Percentiles rank a stretch among this genome's conserved stretches.
phyloP scores from a whole-genome alignment of 2,329 filamentous ascomycete genomes.

The Phoma sp. region DNA sequence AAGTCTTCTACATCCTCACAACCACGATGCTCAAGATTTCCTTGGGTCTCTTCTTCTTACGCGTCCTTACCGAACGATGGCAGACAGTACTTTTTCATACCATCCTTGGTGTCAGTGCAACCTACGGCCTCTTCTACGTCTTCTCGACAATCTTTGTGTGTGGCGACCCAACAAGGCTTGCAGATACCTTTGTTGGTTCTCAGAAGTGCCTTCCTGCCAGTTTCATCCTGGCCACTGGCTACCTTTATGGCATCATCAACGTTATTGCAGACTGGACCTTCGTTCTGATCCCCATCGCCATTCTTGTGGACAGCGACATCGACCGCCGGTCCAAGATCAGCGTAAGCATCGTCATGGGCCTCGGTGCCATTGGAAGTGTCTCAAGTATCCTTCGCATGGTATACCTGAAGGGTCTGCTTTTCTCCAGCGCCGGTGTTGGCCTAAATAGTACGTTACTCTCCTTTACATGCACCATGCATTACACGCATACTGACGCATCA shows the following conservation, averaged over 20 bases:
- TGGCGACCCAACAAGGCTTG: slow-evolving; percentile 36
- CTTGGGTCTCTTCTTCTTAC: slow-evolving; percentile 47
- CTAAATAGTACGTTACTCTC: slow-evolving; percentile 18
- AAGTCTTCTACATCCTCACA: slow-evolving; percentile 62
- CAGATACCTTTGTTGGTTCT: slow-evolving; percentile 26
- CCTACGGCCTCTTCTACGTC: slow-evolving; percentile 41
- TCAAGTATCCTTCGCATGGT: slow-evolving; percentile 44
- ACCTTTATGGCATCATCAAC: slow-evolving; percentile 43
- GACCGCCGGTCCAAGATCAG: slow-evolving; percentile 56
- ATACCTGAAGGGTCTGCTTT: slow-evolving; percentile 36
- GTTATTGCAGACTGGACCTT: slow-evolving; percentile 47
- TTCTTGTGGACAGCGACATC: slow-evolving; percentile 52
- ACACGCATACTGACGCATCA: neutral
- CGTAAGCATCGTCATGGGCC: slow-evolving; percentile 53
- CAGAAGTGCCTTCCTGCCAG: slow-evolving; percentile 33
- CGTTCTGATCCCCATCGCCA: slow-evolving; percentile 42
- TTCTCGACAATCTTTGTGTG: slow-evolving; percentile 42
- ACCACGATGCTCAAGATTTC: slow-evolving; percentile 57
- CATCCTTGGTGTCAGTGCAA: slow-evolving; percentile 32
- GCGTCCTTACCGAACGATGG: slow-evolving; percentile 43
- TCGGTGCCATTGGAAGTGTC: slow-evolving; percentile 50
- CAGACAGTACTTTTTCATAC: slow-evolving; percentile 36
- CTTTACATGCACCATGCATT: neutral
- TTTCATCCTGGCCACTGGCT: slow-evolving; percentile 36
- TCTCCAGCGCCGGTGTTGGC: slow-evolving; percentile 7